phyloP scores from a whole-genome alignment of 2,329 filamentous ascomycete genomes.

The Clarireedia homoeocarpa region DNA sequence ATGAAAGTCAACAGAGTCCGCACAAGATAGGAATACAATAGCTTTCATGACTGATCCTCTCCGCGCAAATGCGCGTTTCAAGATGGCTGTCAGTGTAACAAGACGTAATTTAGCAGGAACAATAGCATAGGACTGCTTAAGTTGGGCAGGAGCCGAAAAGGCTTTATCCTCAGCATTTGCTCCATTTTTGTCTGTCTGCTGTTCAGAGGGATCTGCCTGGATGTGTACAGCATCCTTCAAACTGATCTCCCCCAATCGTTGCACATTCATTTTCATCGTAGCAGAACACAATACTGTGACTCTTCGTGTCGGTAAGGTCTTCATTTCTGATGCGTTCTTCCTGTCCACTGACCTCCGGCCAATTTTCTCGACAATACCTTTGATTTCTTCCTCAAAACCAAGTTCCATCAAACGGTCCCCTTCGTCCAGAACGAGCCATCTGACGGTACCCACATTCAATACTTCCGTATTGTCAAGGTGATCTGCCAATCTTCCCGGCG shows the following conservation, averaged over 20 bases:
- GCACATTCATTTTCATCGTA: conserved; percentile 96
- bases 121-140: conserved; percentile 86
- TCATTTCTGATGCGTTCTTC: conserved; percentile 48
- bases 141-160: conserved; percentile 80
- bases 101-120: conserved; percentile 84
- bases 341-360: conserved; percentile 56
- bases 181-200: conserved; percentile 43
- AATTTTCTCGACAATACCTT: conserved; percentile 75
- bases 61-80: conserved; percentile 81
- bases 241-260: conserved; percentile 88
- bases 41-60: conserved; percentile 93
- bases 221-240: conserved; percentile 88
- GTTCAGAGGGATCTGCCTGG: conserved; percentile 50
- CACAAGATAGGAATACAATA: conserved; percentile 94
- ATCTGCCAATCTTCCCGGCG: conserved; percentile 82
- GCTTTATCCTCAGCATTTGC: conserved; percentile 39
- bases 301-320: conserved; percentile 62
- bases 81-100: conserved; percentile 74
- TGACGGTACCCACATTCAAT: conserved; percentile 77
- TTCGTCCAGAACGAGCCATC: conserved; percentile 93
- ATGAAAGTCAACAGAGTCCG: conserved; percentile 95
- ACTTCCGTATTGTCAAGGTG: conserved; percentile 89
- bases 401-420: conserved; percentile 98
- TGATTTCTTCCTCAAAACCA: conserved; percentile 91
- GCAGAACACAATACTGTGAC: conserved; percentile 91